Base-by-base conservation (phyloP, 441 rosid genomes). In the Gossypium trilobum region DNA sequence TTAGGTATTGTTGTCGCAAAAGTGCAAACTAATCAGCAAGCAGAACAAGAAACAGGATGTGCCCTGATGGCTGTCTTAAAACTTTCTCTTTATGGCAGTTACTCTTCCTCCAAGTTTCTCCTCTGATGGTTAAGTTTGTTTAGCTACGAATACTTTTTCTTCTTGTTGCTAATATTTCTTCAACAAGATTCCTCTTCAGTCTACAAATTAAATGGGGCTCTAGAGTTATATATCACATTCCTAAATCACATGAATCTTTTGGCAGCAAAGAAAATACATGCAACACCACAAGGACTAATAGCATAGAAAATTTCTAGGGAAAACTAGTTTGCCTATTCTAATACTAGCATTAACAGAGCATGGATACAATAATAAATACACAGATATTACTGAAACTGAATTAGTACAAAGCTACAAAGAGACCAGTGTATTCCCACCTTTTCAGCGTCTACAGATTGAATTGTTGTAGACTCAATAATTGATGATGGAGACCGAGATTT, bases 381-480 rank as follows among this genome's bases (percentile, higher is more conserved):
- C 64, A 14, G 17, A 27, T 42, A 42, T 1, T 19, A 20, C 31
- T 42, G 25, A 42, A 9, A 20, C 44, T 11, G 54, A 62, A 42
- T 42, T 20, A 57, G 46, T 51, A 29, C 11, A 31, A 19, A 9
- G 58, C 58, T 20, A 57, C 61, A 58, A 9, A 31, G 13, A 7
- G 73, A 67, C 60, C 48, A 19, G 5, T 42, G 8, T 10, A 69
- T 66, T 51, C 81, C 52, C 78, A 89, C 97, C 95, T 87, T 77
- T 14, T 76, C 86, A 78, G 79, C 46, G 73, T 85, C 84, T 72
- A 80, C 73, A 74, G 82, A 78, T 62, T 84, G 86, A 76, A 82
- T 73, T 60, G 75, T 61, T 2, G 78, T 70, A 78, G 60, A 25
- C 73, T 77, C 73, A 68, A 58, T 69, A 83, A 82, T 84, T 69